Conservation (phyloP, 164 flowering plant genomes). For the Stephania cephalantha region DNA sequence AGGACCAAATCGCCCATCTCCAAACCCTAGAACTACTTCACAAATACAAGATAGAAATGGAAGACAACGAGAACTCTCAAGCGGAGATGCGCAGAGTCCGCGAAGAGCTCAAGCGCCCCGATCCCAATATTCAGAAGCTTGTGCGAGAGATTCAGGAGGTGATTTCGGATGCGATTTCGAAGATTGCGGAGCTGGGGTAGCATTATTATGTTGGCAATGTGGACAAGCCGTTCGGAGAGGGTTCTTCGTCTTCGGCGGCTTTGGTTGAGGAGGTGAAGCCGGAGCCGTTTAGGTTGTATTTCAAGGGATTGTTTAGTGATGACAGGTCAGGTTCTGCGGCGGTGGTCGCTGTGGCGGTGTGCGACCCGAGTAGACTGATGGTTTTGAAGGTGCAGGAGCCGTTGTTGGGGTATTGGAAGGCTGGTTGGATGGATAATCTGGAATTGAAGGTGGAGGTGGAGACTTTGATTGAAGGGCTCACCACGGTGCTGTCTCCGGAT, state of each 20-base stretch:
- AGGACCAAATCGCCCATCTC: neutral
- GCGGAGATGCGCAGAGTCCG: constrained; percentile 27
- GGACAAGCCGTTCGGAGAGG: constrained; percentile 43
- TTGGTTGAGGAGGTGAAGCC: too few species aligned
- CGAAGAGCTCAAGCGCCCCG: constrained; percentile 36
- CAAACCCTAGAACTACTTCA: constrained; percentile 12
- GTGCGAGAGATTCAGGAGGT: constrained; percentile 28
- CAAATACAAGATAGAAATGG: constrained; percentile 7
- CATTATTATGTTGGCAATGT: constrained; percentile 34
- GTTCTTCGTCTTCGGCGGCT: constrained; percentile 10
- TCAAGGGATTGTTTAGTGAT: constrained; percentile 56
- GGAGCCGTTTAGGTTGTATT: constrained; percentile 38
- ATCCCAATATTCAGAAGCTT: constrained; percentile 39
- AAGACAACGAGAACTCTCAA: constrained; percentile 29
- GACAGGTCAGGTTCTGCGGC: constrained; percentile 25
- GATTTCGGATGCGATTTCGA: constrained; percentile 3
- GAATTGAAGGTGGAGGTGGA: constrained; percentile 29
- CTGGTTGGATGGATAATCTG: constrained; percentile 16
- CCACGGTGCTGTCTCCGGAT: constrained; percentile 44
- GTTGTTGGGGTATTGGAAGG: constrained; percentile 16
- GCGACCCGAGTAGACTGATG: constrained; percentile 43
- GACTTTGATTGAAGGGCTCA: constrained; percentile 69
- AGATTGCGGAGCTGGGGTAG: constrained; percentile 51
- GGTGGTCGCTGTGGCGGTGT: constrained; percentile 53
- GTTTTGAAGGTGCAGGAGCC: constrained; percentile 52